Base-by-base conservation (phyloP, 2,329 filamentous ascomycete species). In the Diaporthe longicolla region DNA sequence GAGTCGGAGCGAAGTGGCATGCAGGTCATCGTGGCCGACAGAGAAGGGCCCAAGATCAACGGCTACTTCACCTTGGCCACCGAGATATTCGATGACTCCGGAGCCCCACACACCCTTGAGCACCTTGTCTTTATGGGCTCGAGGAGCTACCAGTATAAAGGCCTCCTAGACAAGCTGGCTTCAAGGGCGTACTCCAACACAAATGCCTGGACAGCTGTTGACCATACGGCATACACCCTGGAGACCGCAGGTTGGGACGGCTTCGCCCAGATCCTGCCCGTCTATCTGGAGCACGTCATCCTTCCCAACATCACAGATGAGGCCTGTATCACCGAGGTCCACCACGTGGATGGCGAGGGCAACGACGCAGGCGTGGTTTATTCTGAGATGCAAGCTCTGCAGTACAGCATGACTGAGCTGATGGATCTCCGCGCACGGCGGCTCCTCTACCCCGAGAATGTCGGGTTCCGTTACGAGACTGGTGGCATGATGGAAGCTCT, bases 341-440 rank as follows among this genome's bases (percentile, higher is more conserved):
- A 98, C 85, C 97, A 99, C 82, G 90, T 99, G 72, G 95, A 99
- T 81, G 96, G 95, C 21, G 91, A 94, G 77, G 97, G 97, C 73
- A 93, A 98, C 76, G 97, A 99, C 88, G 97, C 97, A 55, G 97
- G 95, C 76, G 95, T 98, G 1, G 97, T 99, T 11, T 99, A 99
- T 84, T 98, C 96, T 0, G 97, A 99, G 84, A 99, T 99, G 97
- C 97, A 99, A 84, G 97, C 93, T 32, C 92, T 98, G 2, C 94
- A 98, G 81, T 97, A 97, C 81, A 92, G 91, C 70, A 92, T 93
- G 77, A 87, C 89, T 10, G 95, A 98, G 82, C 90, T 98, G 74
- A 98, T 98, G 90, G 94, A 98, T 77, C 87, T 98, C 73, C 90
- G 91, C 77, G 93, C 94, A 70, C 92, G 94, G 54, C 91, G 94